Conservation (phyloP, 2,329 filamentous ascomycete genomes). For the Didymella pomorum region DNA sequence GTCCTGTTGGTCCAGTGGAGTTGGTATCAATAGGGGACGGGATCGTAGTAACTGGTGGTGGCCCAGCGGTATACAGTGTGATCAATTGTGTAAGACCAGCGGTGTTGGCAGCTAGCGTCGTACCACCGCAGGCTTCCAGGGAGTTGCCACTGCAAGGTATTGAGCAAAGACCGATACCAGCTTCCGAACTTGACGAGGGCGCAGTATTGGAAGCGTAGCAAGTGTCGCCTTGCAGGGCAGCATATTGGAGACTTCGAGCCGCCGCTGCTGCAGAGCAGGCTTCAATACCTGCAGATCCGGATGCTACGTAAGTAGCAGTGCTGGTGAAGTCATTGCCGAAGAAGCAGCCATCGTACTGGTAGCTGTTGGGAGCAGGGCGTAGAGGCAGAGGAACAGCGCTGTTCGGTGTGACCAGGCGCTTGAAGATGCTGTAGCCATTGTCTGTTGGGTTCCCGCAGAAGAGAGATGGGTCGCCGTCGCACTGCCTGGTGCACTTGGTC, state of each 20-base stretch:
- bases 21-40: neutral
- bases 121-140: conserved; percentile 1
- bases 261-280: neutral
- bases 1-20: neutral
- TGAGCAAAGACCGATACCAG: conserved; percentile 7
- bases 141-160: conserved; percentile 1
- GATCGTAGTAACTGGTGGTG: neutral
- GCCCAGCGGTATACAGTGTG: neutral
- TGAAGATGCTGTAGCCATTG: conserved; percentile 1
- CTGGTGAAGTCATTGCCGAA: conserved; percentile 4
- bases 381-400: neutral
- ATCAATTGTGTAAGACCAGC: neutral
- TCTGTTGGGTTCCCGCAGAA: conserved; percentile 6
- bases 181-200: neutral
- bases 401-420: neutral
- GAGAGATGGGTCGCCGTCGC: neutral
- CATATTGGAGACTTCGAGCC: neutral
- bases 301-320: neutral
- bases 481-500: conserved; percentile 1
- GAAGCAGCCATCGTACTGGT: conserved; percentile 6
- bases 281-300: neutral
- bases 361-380: neutral
- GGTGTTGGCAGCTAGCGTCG: neutral
- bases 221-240: neutral
- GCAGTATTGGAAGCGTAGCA: conserved; percentile 3